These are phyloP conservation scores for Agrocybe praecox DNA, from an alignment of 768 basidiomycete genomes.

Conservation along the genomic window DNA sequence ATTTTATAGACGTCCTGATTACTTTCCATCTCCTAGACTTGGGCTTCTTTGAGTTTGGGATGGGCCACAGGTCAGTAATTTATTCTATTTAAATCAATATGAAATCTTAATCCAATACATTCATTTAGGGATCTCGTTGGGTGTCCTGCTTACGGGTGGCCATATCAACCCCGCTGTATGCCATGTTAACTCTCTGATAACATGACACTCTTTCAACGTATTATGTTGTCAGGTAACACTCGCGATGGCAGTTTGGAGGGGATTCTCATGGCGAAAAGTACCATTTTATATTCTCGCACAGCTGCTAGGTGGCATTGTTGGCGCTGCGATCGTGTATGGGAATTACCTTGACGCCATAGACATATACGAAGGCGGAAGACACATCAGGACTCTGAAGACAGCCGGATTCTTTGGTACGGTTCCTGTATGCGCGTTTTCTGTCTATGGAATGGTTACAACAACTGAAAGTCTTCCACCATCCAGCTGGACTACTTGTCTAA, in stretches of 20 bases:
- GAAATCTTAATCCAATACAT: neutral
- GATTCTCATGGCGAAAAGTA: constrained; percentile 79
- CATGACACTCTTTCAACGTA: neutral
- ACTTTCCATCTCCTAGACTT: neutral
- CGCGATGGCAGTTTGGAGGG: constrained; percentile 64
- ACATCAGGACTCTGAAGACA: constrained; percentile 47
- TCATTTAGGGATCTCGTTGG: constrained; percentile 2
- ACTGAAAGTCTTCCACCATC: too few relatives aligned
- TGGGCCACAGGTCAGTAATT: constrained; percentile 3
- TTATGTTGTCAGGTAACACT: constrained; percentile 61
- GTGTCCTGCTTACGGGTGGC: constrained; percentile 1
- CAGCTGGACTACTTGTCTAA: constrained; percentile 41
- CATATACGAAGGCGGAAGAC: constrained; percentile 48
- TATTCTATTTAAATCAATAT: neutral
- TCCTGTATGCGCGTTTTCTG: constrained; percentile 40
- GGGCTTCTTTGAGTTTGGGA: constrained; percentile 6
- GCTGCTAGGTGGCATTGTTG: constrained; percentile 60
- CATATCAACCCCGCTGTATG: constrained; percentile 8
- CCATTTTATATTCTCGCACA: constrained; percentile 54
- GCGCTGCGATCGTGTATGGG: constrained; percentile 57
- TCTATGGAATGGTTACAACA: neutral
- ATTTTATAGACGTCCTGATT: neutral
- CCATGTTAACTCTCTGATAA: neutral
- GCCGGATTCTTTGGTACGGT: constrained; percentile 61
- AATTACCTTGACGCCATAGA: constrained; percentile 69